Conservation (phyloP, 495 filamentous ascomycete species). For the Neurospora sp. region DNA sequence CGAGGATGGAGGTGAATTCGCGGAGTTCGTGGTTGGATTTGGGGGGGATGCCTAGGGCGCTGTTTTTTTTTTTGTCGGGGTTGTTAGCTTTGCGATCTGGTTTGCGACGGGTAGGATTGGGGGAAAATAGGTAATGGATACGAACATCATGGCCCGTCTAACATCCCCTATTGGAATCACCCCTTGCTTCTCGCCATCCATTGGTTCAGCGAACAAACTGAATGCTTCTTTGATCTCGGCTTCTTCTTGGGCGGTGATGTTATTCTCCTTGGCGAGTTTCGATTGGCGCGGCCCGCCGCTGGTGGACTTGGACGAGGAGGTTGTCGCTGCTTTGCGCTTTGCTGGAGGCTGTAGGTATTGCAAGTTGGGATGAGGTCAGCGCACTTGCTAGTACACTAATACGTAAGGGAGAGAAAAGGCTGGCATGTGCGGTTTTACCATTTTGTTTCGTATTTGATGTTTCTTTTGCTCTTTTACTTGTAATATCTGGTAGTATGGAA, state of each 20-base stretch:
- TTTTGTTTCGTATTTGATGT: neutral
- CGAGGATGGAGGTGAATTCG: constrained; percentile 65
- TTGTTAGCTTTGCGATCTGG: neutral
- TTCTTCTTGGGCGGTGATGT: constrained; percentile 74
- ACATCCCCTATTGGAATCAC: constrained; percentile 72
- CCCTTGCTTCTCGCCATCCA: constrained; percentile 58
- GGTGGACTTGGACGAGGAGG: constrained; percentile 9
- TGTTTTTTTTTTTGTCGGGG: constrained; percentile 17
- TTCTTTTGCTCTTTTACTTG: no score
- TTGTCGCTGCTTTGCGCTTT: constrained; percentile 24
- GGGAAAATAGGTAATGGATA: constrained; percentile 8
- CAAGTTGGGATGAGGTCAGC: constrained; percentile 1
- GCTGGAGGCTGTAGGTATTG: constrained; percentile 25
- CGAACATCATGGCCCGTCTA: constrained; percentile 69
- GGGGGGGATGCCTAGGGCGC: constrained; percentile 66
- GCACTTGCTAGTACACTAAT: neutral
- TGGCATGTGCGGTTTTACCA: neutral
- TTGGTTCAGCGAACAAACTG: constrained; percentile 63
- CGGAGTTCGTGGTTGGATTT: constrained; percentile 52
- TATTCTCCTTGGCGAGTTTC: constrained; percentile 81
- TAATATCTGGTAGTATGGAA: neutral
- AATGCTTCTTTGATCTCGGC: constrained; percentile 86
- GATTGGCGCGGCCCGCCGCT: constrained; percentile 42
- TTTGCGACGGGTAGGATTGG: neutral
- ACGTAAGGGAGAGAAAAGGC: neutral